Base-by-base conservation (phyloP, 1,139 yeast genomes). In the Suhomyces wounanorum region DNA sequence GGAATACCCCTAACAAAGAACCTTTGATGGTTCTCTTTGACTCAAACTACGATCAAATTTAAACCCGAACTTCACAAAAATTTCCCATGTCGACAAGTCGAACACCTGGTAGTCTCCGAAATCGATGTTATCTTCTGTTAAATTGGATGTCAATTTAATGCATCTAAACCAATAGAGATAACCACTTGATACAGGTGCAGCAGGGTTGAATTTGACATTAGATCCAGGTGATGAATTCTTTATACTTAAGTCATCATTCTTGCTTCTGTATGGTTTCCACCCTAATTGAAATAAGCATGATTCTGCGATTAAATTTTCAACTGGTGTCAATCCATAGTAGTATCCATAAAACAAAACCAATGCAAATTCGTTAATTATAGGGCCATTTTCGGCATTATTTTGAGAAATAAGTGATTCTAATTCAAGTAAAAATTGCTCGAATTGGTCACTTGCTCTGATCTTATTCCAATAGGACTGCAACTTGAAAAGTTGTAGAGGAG, bases 341-440 rank as follows among this genome's bases (percentile, higher is more conserved):
- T 72, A 82, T 3, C 86, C 88, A 63, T 75, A 84, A 58, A 84
- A 84, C 45, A 84, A 68, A 3, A 82, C 82, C 50, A 77, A 72
- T 14, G 76, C 72, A 51, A 75, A 59, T 58, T 75, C 77, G 43
- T 72, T 69, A 42, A 70, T 62, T 37, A 66, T 51, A 2, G 59
- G 55, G 3, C 53, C 51, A 39, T 56, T 56, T 14, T 66, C 70
- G 47, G 70, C 50, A 57, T 55, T 60, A 46, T 60, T 58, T 50
- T 63, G 66, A n/a, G 52, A 50, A 26, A 60, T 59, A 30, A 71
- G 59, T 4, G 59, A 47, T 46, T 66, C 64, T 42, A 73, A 69
- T 43, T 75, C 77, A 5, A 59, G 56, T 3, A 66, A 63, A 53
- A 73, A 68, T 47, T 63, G 68, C 49, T 66, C 76, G 58, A 72